phyloP scores from a whole-genome alignment of 2,329 filamentous ascomycete species.

The Clonostachys rosea region DNA sequence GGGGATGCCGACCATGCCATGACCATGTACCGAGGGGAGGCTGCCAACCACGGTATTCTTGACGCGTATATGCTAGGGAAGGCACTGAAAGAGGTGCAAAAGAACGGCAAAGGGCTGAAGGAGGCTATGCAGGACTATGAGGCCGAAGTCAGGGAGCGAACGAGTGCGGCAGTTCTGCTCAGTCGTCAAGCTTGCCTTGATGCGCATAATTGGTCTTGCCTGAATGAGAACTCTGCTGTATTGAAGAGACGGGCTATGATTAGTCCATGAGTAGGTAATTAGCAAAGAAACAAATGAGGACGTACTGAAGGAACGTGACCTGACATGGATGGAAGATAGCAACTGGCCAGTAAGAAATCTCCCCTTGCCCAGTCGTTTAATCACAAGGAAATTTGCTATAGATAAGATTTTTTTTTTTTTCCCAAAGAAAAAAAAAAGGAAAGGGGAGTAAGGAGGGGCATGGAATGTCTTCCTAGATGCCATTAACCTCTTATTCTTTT shows the following conservation, averaged over 20 bases:
- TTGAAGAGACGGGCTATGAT: slow-evolving; percentile 14
- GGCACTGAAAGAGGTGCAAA: slow-evolving; percentile 10
- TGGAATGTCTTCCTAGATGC: too few relatives aligned
- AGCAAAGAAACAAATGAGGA: too few relatives aligned
- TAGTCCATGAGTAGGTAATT: too few relatives aligned
- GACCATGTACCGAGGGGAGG: slow-evolving; percentile 46
- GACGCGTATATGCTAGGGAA: slow-evolving; percentile 23
- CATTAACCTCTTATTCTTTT: too few relatives aligned
- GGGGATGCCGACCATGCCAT: slow-evolving; percentile 56
- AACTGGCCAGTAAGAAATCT: too few relatives aligned
- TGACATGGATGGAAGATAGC: too few relatives aligned
- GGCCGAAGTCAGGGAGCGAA: slow-evolving; percentile 18
- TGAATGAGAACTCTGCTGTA: slow-evolving; percentile 23
- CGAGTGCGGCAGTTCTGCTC: slow-evolving; percentile 17
- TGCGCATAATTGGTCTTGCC: slow-evolving; percentile 18
- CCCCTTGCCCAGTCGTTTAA: too few relatives aligned
- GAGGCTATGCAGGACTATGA: slow-evolving; percentile 19
- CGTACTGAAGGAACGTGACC: too few relatives aligned
- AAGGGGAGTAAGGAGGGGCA: too few relatives aligned
- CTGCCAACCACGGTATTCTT: slow-evolving; percentile 31
- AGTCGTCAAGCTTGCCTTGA: slow-evolving; percentile 24
- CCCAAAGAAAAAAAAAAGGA: too few relatives aligned
- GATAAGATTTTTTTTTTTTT: too few relatives aligned
- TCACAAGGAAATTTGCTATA: too few relatives aligned
- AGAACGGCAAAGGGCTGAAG: slow-evolving; percentile 4